Base-by-base conservation (phyloP, 2,329 filamentous ascomycete species). In the Blumeriella jaapii region DNA sequence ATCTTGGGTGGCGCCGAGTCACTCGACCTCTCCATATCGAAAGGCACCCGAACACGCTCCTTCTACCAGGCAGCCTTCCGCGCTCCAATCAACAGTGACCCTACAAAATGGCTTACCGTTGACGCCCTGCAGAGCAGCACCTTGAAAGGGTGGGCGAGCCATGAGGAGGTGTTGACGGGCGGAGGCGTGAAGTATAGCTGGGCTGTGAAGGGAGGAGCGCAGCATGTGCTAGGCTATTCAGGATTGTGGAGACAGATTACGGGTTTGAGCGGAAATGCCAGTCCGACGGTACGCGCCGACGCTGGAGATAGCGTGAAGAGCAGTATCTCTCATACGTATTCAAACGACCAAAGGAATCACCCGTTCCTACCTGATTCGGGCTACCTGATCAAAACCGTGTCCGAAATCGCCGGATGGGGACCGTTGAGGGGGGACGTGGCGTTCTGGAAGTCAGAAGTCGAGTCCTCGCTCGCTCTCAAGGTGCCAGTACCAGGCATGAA, bases 1-100 rank as follows among this genome's bases (percentile, higher is more conserved):
- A 71, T 98, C 40, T 84, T 98, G 56, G 91, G 91, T 33, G 91
- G 91, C 24, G 91, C 87, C 15, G 91, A 98, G 63, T 82, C 81
- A 38, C 63, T 98, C 44, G 84, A 83, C 34, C 64, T 93, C 40
- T 89, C 94, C 52, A 87, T 84, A 31, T 87, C 85, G 19, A 65
- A 87, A 15, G 91, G 91, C 38, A 96, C 89, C 5, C 74, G 91
- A 28, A 96, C 91, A 17, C 71, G 86, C 30, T 94, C 86, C 2
- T 82, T 89, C 16, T 96, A 96, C 61, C 87, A 84, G 45, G 84
- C 84, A 36, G 78, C 76, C 38, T 80, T 96, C 42, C 79, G 85
- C 41, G 78, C 83, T 0, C 91, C 91, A 0, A 66, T 98, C 29
- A 65, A 82, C 37, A 83, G 82, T 59, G 82, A 94, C 55, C 87